phyloP scores from a whole-genome alignment of 441 rosid genomes.

The Codiaeum variegatum region DNA sequence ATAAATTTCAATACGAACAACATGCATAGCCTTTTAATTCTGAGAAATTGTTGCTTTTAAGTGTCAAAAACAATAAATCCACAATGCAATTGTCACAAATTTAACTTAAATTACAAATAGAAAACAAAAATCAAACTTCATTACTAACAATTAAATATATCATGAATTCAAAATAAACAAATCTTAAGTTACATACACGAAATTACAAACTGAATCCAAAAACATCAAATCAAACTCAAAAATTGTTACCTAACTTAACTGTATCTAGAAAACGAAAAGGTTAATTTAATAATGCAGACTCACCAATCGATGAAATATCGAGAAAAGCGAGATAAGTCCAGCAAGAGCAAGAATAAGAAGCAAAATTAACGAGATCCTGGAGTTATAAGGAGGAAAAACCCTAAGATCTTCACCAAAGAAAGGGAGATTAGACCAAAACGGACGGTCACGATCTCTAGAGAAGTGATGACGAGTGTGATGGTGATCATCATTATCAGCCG shows the following conservation, averaged over 20 bases:
- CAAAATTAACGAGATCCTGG: slow-evolving; percentile 55
- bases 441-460: slow-evolving; percentile 77
- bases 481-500: slow-evolving; percentile 38
- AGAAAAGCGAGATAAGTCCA: slow-evolving; percentile 64
- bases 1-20: not conserved
- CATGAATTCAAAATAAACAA: not conserved
- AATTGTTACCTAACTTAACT: not conserved
- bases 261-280: not conserved
- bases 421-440: slow-evolving; percentile 52
- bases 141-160: not conserved
- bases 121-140: not conserved
- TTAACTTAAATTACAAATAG: slow-evolving; percentile 28
- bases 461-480: slow-evolving; percentile 49
- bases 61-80: not conserved
- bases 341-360: slow-evolving; percentile 42
- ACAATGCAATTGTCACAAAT: not conserved
- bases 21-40: slow-evolving; percentile 9
- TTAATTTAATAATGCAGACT: slow-evolving; percentile 19
- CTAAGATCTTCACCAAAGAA: slow-evolving; percentile 73
- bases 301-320: slow-evolving; percentile 66
- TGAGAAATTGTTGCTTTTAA: slow-evolving; percentile 5
- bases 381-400: slow-evolving; percentile 51
- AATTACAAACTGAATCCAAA: not conserved
- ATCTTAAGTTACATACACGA: not conserved
- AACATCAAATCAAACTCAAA: not conserved